Base-by-base conservation (phyloP, 345 rosid species). In the Jatropha curcas region DNA sequence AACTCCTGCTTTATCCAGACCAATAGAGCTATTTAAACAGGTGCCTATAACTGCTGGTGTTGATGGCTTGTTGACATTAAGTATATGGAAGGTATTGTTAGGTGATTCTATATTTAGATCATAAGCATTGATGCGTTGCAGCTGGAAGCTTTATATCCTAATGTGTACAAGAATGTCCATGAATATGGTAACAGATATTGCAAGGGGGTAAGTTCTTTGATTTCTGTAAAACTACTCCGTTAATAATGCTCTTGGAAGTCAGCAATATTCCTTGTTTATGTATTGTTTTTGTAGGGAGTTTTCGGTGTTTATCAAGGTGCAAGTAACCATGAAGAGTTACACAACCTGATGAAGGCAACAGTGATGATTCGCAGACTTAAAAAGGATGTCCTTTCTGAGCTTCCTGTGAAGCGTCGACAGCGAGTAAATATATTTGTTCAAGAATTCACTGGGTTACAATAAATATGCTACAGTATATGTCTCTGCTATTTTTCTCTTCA, bases 1-100 rank as follows among this genome's bases (percentile, higher is more conserved):
- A 75, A 94, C 97, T 65, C 98, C 98, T 82, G 98, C 98, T 74
- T 85, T 94, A 72, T 94, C 98, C 57, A 83, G 98, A 79, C 98
- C 97, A 30, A 92, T 94, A 79, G 98, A 94, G 84, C 87, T 94
- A 64, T 87, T 84, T 82, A 94, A 94, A 83, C 98, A 94, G 97
- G 98, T 92, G 69, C 50, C 14, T 71, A 19, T 69, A 24, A 46
- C 16, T 74, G 55, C 53, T 62, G 65, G 28, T 52, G 37, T 71
- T 56, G 62, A 70, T 71, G 60, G 45, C 31, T 34, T 55, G 34
- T 56, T 60, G 50, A 59, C 22, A 57, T 72, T 72, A 66, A 69
- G 39, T 56, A 27, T 60, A 59, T 58, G 13, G 65, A 68, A 62
- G 60, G 46, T 67, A 57, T 74, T 58, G 51, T 52, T 43, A 8